Evolutionary conservation across 2,329 filamentous ascomycete species (phyloP), one percentile per base, ranked within the genome.

Genomic region (Aspergillus sp.): DNA sequence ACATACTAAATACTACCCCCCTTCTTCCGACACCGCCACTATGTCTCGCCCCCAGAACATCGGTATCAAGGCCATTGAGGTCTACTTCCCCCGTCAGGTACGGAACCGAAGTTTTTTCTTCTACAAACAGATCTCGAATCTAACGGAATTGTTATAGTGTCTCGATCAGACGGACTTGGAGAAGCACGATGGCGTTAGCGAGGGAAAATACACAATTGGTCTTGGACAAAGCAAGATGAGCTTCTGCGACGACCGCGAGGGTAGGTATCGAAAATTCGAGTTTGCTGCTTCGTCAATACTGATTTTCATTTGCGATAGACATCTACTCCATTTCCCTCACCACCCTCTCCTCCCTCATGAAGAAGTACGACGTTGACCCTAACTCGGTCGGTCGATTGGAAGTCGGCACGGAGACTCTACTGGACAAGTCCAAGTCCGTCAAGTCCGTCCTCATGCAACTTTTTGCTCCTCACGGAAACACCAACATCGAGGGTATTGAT

Each of bases 391-490:
- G 90, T 66, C 88, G 90, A 69, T 82, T 93, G 70, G 90, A 93
- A 80, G 90, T 93, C 70, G 90, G 90, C 70, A 93, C 90, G 55
- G 90, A 93, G 83, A 93, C 90, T 64, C 81, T 93, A 56, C 81
- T 93, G 71, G 90, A 93, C 84, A 93, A 93, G 82, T 93, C 90
- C 74, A 93, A 93, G 84, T 93, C 90, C 46, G 90, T 93, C 80
- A 93, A 93, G 84, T 89, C 89, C 31, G 89, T 93, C 62, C 80
- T 93, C 64, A 93, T 93, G 90, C 90, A 93, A 81, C 83, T 93
- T 46, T 92, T 93, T 68, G 85, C 87, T 71, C 72, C 78, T 35
- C 75, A 74, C 52, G 88, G 90, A 68, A 93, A 93, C 81, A 89
- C 87, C 79, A 92, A 90, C 80, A 81, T 93, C 60, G 90, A 93